Conservation (phyloP, 768 basidiomycete genomes). For the Phlegmacium glaucopus region DNA sequence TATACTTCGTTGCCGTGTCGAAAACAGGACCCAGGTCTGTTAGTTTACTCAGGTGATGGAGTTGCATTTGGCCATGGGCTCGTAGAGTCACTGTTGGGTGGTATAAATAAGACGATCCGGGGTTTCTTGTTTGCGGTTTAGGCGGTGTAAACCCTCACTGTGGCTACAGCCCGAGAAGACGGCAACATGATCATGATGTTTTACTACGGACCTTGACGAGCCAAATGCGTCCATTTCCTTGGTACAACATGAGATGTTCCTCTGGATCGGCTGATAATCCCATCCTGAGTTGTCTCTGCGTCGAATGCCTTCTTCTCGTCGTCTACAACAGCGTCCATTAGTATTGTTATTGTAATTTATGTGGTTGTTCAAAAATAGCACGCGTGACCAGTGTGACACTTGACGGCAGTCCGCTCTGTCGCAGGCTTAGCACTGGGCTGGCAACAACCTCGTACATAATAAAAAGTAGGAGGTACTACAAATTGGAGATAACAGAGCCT, state of each 20-base stretch:
- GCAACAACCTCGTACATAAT: no score
- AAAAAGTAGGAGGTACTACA: no score
- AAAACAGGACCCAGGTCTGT: slow-evolving; percentile 42
- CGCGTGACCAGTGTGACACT: no score
- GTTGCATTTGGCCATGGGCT: slow-evolving; percentile 18
- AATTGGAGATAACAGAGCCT: no score
- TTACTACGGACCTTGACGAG: slow-evolving; percentile 77
- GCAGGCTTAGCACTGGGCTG: no score
- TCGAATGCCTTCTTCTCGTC: slow-evolving; percentile 79
- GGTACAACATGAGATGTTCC: slow-evolving; percentile 75
- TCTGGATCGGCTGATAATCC: slow-evolving; percentile 75
- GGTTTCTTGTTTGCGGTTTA: slow-evolving; percentile 45
- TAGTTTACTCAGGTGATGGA: slow-evolving; percentile 20
- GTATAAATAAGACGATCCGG: slow-evolving; percentile 65
- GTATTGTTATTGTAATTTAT: no score
- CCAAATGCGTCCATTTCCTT: slow-evolving; percentile 77
- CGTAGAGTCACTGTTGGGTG: slow-evolving; percentile 50
- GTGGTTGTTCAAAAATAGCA: no score
- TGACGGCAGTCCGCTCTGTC: no score
- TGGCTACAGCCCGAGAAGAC: slow-evolving; percentile 18
- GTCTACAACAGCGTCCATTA: slow-evolving; percentile 27
- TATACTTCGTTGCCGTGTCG: slow-evolving; percentile 27
- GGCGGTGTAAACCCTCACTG: slow-evolving; percentile 71
- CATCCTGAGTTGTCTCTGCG: slow-evolving; percentile 47
- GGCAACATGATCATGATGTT: slow-evolving; percentile 1